Percentiles rank a stretch among this genome's conserved stretches.
phyloP scores from a whole-genome alignment of 1,139 yeast species.

The Saccharomyces hybrid region DNA sequence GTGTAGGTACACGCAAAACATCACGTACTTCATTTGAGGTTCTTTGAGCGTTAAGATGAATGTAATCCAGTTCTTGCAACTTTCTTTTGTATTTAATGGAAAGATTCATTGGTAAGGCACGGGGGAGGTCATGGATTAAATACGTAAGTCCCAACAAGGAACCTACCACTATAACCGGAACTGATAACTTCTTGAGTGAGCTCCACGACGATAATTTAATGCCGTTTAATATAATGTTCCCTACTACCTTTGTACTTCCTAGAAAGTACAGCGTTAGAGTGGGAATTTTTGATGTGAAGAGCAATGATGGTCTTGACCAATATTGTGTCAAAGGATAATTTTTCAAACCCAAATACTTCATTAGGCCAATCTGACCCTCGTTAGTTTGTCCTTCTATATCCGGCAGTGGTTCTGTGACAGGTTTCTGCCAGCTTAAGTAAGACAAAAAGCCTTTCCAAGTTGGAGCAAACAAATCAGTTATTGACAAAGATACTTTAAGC shows the following conservation, averaged over 20 bases:
- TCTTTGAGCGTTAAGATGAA: conserved; percentile 69
- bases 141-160: conserved; percentile 58
- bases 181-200: conserved; percentile 29
- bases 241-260: conserved; percentile 32
- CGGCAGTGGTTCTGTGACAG: conserved; percentile 10
- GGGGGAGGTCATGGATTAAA: conserved; percentile 71
- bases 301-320: conserved; percentile 29
- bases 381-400: not conserved
- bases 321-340: conserved; percentile 25
- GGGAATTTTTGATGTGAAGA: conserved; percentile 31
- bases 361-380: not conserved
- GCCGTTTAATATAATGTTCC: conserved; percentile 31
- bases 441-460: conserved; percentile 48
- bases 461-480: conserved; percentile 74
- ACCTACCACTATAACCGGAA: conserved; percentile 42
- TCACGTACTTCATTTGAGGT: conserved; percentile 75
- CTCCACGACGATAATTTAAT: conserved; percentile 31
- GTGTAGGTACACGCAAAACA: conserved; percentile 73
- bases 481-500: conserved; percentile 51
- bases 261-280: conserved; percentile 30
- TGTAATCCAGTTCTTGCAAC: conserved; percentile 62
- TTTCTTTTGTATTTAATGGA: conserved; percentile 63
- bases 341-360: conserved; percentile 15
- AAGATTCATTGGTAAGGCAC: conserved; percentile 79
- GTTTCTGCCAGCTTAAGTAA: conserved; percentile 26